phyloP scores from a whole-genome alignment of 1,139 yeast species.

The Meyerozyma smithsonii region DNA sequence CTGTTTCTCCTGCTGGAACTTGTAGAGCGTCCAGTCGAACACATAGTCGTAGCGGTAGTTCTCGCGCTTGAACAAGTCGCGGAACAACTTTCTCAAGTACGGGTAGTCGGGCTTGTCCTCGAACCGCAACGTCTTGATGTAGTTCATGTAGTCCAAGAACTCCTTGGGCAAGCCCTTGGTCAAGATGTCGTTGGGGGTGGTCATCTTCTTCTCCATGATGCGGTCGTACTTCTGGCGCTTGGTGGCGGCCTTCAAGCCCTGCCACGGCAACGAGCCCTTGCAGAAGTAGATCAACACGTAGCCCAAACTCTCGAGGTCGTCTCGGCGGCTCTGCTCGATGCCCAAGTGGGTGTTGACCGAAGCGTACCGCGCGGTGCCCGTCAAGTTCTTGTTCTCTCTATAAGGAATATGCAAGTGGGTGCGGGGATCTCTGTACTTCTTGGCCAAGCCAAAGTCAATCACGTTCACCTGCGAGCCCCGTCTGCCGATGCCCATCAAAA shows the following conservation, averaged over 20 bases:
- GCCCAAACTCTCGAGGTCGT: constrained; percentile 93
- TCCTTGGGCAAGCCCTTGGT: constrained; percentile 92
- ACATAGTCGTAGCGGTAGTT: constrained; percentile 91
- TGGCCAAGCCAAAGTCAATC: constrained; percentile 96
- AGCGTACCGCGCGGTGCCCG: constrained; percentile 97
- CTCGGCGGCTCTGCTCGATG: constrained; percentile 93
- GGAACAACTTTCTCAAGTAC: constrained; percentile 80
- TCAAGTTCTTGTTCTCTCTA: constrained; percentile 90
- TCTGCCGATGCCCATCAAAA: constrained; percentile 93
- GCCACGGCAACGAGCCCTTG: constrained; percentile 97
- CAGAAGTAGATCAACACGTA: constrained; percentile 93
- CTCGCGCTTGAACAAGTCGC: constrained; percentile 85
- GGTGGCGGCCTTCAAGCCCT: constrained; percentile 94
- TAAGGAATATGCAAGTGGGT: constrained; percentile 95
- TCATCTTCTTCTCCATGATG: constrained; percentile 93
- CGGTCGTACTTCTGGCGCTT: constrained; percentile 96
- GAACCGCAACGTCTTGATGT: constrained; percentile 84
- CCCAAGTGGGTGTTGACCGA: constrained; percentile 95
- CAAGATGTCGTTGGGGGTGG: constrained; percentile 82
- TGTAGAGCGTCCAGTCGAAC: constrained; percentile 94
- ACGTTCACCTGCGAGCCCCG: constrained; percentile 94
- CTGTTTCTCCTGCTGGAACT: constrained; percentile 66
- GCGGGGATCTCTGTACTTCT: constrained; percentile 91
- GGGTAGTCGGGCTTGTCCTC: constrained; percentile 96
- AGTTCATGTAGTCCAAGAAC: constrained; percentile 82